phyloP scores from a whole-genome alignment of 2,329 filamentous ascomycete species.

The Fusarium oxysporum region DNA sequence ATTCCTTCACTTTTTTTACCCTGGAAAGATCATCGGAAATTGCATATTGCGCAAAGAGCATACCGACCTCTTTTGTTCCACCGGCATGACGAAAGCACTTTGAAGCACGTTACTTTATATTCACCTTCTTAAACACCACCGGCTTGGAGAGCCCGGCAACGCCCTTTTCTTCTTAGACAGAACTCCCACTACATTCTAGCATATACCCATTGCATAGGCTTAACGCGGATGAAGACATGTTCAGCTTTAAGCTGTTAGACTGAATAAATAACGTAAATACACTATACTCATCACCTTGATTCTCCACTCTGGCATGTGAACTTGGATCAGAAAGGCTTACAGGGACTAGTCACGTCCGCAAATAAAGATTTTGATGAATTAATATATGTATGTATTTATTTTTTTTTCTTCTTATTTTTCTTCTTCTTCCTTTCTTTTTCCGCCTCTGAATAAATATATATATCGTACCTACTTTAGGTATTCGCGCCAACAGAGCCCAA shows the following conservation, averaged over 20 bases:
- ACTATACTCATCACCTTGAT: not conserved
- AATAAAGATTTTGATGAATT: not conserved
- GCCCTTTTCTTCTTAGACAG: slow-evolving; percentile 24
- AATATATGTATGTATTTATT: not conserved
- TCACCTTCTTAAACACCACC: slow-evolving; percentile 16
- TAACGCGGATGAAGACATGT: slow-evolving; percentile 46
- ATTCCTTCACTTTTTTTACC: slow-evolving; percentile 8
- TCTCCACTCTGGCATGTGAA: not conserved
- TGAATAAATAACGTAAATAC: slow-evolving; percentile 32
- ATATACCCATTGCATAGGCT: slow-evolving; percentile 53
- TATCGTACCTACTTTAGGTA: not conserved
- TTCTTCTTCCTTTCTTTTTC: not conserved
- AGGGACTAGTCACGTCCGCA: not conserved
- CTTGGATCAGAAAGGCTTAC: not conserved
- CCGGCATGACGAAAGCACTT: slow-evolving; percentile 22
- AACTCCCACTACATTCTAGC: slow-evolving; percentile 47
- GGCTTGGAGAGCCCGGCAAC: slow-evolving; percentile 24
- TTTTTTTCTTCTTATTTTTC: not conserved
- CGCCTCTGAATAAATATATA: not conserved
- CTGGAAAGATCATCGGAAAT: slow-evolving; percentile 34
- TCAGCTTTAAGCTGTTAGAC: slow-evolving; percentile 37
- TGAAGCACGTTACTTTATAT: slow-evolving; percentile 28
- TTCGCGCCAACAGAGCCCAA: not conserved
- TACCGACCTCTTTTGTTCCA: slow-evolving; percentile 13
- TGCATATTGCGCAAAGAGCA: slow-evolving; percentile 42